These are phyloP conservation scores for Daldinia loculata DNA, from an alignment of 495 filamentous ascomycete genomes.

Conservation along the genomic window DNA sequence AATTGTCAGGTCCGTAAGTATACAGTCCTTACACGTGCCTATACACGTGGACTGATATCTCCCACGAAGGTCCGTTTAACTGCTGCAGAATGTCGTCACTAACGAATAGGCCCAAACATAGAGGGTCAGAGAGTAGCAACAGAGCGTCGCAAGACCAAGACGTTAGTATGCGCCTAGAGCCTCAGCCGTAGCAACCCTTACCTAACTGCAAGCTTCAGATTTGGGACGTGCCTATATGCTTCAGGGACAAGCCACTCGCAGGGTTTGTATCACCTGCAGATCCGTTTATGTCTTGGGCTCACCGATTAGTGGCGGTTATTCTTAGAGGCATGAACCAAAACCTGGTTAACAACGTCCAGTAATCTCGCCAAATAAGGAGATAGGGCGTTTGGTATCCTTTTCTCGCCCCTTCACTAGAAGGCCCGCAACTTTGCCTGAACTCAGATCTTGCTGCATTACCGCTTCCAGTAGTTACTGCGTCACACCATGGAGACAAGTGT, in stretches of 20 bases:
- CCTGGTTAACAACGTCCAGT: conserved; percentile 15
- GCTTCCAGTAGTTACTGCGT: conserved; percentile 32
- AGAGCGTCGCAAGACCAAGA: conserved; percentile 1
- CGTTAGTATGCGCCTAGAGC: conserved; percentile 6
- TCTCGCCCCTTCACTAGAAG: conserved; percentile 20
- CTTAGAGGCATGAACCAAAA: conserved; percentile 33
- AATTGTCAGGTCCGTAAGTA: conserved; percentile 5
- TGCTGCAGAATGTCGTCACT: conserved; percentile 18
- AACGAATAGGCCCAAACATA: conserved; percentile 4
- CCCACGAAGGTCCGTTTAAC: conserved; percentile 5
- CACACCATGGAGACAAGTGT: conserved; percentile 21
- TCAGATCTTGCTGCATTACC: conserved; percentile 10
- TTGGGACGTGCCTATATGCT: conserved; percentile 15
- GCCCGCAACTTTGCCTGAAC: conserved; percentile 15
- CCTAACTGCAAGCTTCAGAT: conserved; percentile 20
- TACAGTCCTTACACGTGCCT: conserved; percentile 6
- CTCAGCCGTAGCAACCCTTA: conserved; percentile 7
- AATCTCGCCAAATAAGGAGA: conserved; percentile 10
- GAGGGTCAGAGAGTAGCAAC: neutral
- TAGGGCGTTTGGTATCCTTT: neutral
- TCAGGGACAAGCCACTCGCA: conserved; percentile 13
- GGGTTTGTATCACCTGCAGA: conserved; percentile 37
- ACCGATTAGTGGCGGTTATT: conserved; percentile 38
- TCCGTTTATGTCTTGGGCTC: conserved; percentile 33
- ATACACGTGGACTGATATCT: conserved; percentile 27